Evolutionary conservation across 768 basidiomycete species (phyloP).

Genomic region (Agrocybe pediades): DNA sequence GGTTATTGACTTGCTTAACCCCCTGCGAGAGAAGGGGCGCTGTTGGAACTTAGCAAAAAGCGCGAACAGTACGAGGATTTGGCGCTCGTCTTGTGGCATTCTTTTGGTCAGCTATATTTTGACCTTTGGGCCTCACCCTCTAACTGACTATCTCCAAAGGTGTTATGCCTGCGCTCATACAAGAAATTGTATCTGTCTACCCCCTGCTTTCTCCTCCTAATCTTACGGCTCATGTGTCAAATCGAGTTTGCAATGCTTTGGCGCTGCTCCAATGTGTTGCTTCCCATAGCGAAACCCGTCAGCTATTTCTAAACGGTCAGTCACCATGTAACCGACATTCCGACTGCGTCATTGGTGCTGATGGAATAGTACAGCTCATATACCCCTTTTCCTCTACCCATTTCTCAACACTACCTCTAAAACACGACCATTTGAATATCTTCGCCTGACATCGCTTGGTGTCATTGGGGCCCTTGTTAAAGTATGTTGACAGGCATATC

Average conservation of each 20-base stretch:
- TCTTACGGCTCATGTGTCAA: conserved; percentile 95
- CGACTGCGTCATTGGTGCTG: conserved; percentile 4
- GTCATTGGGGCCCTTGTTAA: conserved; percentile 99
- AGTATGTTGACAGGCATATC: conserved; percentile 41
- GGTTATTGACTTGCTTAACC: conserved; percentile 86
- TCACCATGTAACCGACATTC: background rate
- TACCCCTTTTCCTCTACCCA: conserved; percentile 97
- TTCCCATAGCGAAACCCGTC: conserved; percentile 93
- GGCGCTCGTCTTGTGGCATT: conserved; percentile 97
- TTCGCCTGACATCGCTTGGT: conserved; percentile 97
- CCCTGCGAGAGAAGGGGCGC: conserved; percentile 81
- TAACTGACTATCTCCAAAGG: conserved; percentile 45
- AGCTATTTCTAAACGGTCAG: conserved; percentile 91
- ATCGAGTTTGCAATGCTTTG: conserved; percentile 98
- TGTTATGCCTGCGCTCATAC: conserved; percentile 95
- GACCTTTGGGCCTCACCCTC: background rate
- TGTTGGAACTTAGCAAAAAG: conserved; percentile 98
- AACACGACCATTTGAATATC: conserved; percentile 99
- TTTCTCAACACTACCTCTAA: conserved; percentile 99
- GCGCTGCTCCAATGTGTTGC: conserved; percentile 98
- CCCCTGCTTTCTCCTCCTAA: conserved; percentile 94
- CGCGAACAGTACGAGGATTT: conserved; percentile 98
- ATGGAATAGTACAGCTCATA: conserved; percentile 82
- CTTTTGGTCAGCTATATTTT: conserved; percentile 68
- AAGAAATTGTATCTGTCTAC: conserved; percentile 98